Percentiles rank a stretch among this genome's conserved stretches.
Conservation (phyloP, 768 basidiomycete genomes). For the Hypholoma fasciculare region DNA sequence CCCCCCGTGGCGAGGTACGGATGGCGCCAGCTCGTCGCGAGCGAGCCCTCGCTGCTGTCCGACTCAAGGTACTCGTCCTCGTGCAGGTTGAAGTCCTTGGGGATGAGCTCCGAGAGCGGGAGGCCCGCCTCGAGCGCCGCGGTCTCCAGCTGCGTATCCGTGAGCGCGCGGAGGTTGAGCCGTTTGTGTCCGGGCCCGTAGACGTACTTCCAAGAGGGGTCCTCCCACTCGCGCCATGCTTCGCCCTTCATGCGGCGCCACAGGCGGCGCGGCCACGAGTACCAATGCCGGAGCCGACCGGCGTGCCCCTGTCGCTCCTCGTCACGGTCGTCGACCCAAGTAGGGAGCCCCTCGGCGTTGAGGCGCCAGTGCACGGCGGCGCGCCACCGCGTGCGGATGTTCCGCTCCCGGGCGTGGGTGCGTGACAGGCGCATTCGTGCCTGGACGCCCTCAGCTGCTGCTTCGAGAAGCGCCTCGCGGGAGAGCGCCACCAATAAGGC, state of each 20-base stretch:
- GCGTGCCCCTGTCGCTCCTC: constrained; percentile 8
- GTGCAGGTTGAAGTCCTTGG: constrained; percentile 29
- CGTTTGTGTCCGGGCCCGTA: constrained; percentile 49
- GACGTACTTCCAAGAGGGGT: constrained; percentile 23
- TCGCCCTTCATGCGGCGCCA: constrained; percentile 14
- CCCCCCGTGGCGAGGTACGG: background rate
- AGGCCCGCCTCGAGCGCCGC: constrained; percentile 72
- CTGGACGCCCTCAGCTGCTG: constrained; percentile 64
- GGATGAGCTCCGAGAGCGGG: constrained; percentile 52
- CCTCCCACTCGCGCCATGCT: constrained; percentile 19
- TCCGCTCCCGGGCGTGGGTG: constrained; percentile 45
- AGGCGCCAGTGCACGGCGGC: constrained; percentile 66
- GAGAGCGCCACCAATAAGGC: constrained; percentile 64
- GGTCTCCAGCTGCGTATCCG: constrained; percentile 52
- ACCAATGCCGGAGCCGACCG: constrained; percentile 14
- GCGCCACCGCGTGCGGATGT: constrained; percentile 55
- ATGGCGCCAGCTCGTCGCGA: background rate
- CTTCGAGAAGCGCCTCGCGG: constrained; percentile 74
- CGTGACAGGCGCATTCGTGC: constrained; percentile 50
- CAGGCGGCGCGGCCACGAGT: constrained; percentile 8
- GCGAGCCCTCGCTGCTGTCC: background rate
- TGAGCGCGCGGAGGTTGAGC: constrained; percentile 64
- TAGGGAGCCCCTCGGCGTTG: constrained; percentile 41
- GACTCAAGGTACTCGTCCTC: constrained; percentile 9
- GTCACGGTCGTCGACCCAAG: constrained; percentile 51